Evolutionary conservation across 768 basidiomycete genomes (phyloP).

Genomic region (Tricholoma saponaceum): DNA sequence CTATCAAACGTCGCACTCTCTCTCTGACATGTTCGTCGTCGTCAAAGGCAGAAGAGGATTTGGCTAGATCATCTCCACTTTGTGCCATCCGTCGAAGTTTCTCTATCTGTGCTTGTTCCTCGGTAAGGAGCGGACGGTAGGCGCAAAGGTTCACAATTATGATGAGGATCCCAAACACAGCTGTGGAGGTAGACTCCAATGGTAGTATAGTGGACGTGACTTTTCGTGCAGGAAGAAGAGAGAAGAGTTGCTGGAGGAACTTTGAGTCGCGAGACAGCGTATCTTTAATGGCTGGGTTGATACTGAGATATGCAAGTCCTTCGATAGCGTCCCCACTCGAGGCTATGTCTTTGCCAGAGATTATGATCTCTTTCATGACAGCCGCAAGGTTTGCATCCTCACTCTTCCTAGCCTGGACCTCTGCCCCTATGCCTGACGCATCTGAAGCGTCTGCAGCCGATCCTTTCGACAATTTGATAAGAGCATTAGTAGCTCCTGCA

Average conservation of each 20-base stretch:
- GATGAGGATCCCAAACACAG: slow-evolving; percentile 74
- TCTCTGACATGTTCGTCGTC: slow-evolving; percentile 61
- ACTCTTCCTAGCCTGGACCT: slow-evolving; percentile 26
- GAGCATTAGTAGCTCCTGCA: slow-evolving; percentile 65
- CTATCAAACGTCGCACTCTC: slow-evolving; percentile 54
- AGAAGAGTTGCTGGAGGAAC: slow-evolving; percentile 57
- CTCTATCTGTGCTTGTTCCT: slow-evolving; percentile 81
- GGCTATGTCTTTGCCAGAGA: slow-evolving; percentile 33
- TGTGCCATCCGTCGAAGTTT: slow-evolving; percentile 77
- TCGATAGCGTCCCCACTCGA: slow-evolving; percentile 69
- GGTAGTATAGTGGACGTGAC: slow-evolving; percentile 13
- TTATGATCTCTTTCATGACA: slow-evolving; percentile 55
- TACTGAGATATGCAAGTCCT: slow-evolving; percentile 80
- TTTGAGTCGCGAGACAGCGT: slow-evolving; percentile 45
- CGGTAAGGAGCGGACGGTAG: slow-evolving; percentile 65
- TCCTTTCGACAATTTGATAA: slow-evolving; percentile 74
- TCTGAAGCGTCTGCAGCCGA: slow-evolving; percentile 41
- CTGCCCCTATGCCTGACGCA: slow-evolving; percentile 10
- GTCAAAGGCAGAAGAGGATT: slow-evolving; percentile 43
- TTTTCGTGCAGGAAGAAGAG: slow-evolving; percentile 52
- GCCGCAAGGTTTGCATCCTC: slow-evolving; percentile 37
- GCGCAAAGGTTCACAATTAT: slow-evolving; percentile 73
- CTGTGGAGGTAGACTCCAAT: slow-evolving; percentile 38
- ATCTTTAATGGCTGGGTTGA: slow-evolving; percentile 60
- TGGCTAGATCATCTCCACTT: slow-evolving; percentile 24